phyloP scores from a whole-genome alignment of 1,139 yeast species.

The Protomyces pachydermus region DNA sequence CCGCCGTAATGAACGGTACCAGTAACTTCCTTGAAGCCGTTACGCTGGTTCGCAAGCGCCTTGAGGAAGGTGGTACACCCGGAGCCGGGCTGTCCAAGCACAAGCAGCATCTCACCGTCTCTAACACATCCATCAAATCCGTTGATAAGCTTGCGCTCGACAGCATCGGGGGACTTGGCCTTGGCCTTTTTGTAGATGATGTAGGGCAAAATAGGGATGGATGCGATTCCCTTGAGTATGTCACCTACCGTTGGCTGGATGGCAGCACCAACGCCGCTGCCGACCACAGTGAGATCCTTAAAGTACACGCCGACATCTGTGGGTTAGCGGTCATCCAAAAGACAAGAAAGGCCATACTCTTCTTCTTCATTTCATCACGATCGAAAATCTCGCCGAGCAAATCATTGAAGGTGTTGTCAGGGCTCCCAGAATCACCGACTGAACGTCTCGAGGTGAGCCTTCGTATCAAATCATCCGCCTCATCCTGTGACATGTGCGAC shows the following conservation, averaged over 20 bases:
- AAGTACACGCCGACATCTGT: constrained; percentile 48
- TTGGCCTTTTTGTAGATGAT: constrained; percentile 4
- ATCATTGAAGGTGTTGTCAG: constrained; percentile 12
- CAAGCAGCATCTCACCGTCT: constrained; percentile 54
- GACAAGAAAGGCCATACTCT: neutral
- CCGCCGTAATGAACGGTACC: constrained; percentile 28
- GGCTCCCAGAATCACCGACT: neutral
- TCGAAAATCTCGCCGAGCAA: constrained; percentile 20
- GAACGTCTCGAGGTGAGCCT: constrained; percentile 14
- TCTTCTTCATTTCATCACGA: constrained; percentile 26
- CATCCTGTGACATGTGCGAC: constrained; percentile 10
- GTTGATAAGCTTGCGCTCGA: constrained; percentile 39
- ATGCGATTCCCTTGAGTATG: constrained; percentile 35
- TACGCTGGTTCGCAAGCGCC: constrained; percentile 53
- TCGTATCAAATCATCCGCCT: constrained; percentile 5
- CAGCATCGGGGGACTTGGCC: neutral
- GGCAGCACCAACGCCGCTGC: constrained; percentile 52
- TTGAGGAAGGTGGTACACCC: constrained; percentile 50
- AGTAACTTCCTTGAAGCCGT: constrained; percentile 48
- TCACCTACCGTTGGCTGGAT: constrained; percentile 49
- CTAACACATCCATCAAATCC: constrained; percentile 45
- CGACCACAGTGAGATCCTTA: constrained; percentile 47
- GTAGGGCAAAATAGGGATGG: constrained; percentile 12
- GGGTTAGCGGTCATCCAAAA: neutral
- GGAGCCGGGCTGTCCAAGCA: constrained; percentile 63